Percentiles rank a stretch among this genome's conserved stretches.
Evolutionary conservation across 2,329 filamentous ascomycete species (phyloP).

Genomic region (Cyphellophora attinorum): DNA sequence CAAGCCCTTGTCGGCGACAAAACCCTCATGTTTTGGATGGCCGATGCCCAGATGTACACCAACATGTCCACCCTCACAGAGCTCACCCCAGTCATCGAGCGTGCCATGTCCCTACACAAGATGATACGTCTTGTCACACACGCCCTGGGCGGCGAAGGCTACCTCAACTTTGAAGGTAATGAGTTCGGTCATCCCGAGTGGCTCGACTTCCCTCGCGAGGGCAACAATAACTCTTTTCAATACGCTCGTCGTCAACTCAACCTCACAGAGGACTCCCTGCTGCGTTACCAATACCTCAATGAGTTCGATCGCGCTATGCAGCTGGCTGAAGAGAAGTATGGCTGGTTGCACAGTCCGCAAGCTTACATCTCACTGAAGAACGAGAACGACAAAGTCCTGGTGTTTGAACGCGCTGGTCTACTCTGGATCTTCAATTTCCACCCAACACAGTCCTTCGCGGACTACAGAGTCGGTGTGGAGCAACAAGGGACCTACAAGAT

Average conservation of each 20-base stretch:
- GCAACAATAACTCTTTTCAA: conserved; percentile 88
- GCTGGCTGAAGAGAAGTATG: conserved; percentile 72
- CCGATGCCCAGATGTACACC: conserved; percentile 93
- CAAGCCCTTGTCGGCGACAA: conserved; percentile 97
- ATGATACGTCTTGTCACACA: conserved; percentile 94
- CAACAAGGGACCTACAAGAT: conserved; percentile 75
- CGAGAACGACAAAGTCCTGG: conserved; percentile 85
- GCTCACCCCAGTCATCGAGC: conserved; percentile 80
- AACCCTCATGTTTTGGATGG: conserved; percentile 94
- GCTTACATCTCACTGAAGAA: conserved; percentile 93
- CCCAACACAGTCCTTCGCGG: conserved; percentile 70
- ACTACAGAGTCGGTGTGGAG: conserved; percentile 88
- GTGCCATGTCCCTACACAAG: conserved; percentile 90
- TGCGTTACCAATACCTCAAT: conserved; percentile 87
- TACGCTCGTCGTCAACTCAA: conserved; percentile 92
- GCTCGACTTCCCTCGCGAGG: conserved; percentile 93
- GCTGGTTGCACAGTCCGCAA: conserved; percentile 78
- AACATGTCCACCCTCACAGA: conserved; percentile 84
- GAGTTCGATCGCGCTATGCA: conserved; percentile 94
- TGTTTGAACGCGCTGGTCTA: conserved; percentile 84
- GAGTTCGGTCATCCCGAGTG: conserved; percentile 98
- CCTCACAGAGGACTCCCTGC: conserved; percentile 71
- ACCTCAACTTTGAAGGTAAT: conserved; percentile 97
- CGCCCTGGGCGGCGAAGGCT: conserved; percentile 84
- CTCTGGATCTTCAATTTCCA: conserved; percentile 98